Evolutionary conservation across 768 basidiomycete species (phyloP).

Genomic region (Crepidotus variabilis): DNA sequence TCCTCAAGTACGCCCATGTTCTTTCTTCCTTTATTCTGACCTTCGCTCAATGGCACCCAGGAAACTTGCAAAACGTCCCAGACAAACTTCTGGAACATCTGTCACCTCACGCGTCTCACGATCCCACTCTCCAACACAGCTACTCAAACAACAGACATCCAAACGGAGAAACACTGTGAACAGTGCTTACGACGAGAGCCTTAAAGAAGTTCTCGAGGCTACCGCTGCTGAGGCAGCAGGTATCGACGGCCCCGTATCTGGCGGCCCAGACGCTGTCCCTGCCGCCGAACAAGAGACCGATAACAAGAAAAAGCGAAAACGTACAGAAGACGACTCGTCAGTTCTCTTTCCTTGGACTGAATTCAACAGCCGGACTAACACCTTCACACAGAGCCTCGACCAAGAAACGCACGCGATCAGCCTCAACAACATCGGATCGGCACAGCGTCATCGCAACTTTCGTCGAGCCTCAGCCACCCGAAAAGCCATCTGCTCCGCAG

Average conservation of each 20-base stretch:
- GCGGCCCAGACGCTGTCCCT: constrained; percentile 38
- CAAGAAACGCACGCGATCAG: constrained; percentile 75
- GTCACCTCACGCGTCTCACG: constrained; percentile 67
- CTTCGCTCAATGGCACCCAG: constrained; percentile 28
- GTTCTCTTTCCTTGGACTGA: constrained; percentile 16
- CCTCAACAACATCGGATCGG: constrained; percentile 66
- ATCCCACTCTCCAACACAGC: constrained; percentile 65
- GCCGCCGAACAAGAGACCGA: constrained; percentile 24
- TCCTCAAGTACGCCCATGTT: constrained; percentile 62
- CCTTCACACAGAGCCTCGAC: constrained; percentile 31
- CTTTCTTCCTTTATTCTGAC: not conserved
- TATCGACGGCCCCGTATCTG: constrained; percentile 57
- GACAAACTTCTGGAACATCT: constrained; percentile 64
- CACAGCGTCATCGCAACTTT: constrained; percentile 34
- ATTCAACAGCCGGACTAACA: not conserved
- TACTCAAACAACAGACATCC: constrained; percentile 52
- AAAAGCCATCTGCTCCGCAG: constrained; percentile 22
- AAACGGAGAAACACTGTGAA: constrained; percentile 98
- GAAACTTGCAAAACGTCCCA: constrained; percentile 58
- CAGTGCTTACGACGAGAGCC: constrained; percentile 87
- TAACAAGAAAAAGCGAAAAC: constrained; percentile 74
- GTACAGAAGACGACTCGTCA: constrained; percentile 69
- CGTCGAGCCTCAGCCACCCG: constrained; percentile 37
- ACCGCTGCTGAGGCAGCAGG: constrained; percentile 69
- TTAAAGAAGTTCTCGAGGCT: constrained; percentile 72